phyloP scores from a whole-genome alignment of 495 filamentous ascomycete species.

The Parachaetomium inaequale region DNA sequence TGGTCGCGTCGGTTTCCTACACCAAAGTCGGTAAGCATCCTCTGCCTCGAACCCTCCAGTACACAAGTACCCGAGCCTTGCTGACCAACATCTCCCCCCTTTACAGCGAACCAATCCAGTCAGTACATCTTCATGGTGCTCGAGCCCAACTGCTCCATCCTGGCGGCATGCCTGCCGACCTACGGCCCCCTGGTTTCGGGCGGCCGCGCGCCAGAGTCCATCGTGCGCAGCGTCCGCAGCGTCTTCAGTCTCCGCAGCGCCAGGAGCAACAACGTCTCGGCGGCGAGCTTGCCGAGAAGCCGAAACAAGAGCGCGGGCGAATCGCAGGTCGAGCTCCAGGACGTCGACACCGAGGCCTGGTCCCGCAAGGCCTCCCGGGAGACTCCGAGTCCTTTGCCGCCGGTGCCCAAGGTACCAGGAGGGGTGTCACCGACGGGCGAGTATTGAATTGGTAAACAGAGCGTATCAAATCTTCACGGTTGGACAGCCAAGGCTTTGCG shows the following conservation, averaged over 20 bases:
- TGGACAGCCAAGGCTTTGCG: too few relatives aligned
- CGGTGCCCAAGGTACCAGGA: too few relatives aligned
- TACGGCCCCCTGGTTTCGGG: neutral
- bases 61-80: neutral
- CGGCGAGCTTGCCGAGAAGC: neutral
- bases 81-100: neutral
- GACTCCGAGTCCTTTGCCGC: neutral
- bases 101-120: neutral
- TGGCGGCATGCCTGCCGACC: neutral
- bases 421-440: too few relatives aligned
- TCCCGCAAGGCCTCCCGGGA: neutral
- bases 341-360: neutral
- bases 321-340: neutral
- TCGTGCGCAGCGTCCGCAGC: neutral
- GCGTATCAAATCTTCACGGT: too few relatives aligned
- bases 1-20: neutral
- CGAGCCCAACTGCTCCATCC: neutral
- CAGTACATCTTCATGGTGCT: neutral
- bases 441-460: too few relatives aligned
- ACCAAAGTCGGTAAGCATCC: neutral
- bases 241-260: neutral
- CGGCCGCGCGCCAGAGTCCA: neutral
- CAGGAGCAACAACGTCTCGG: neutral
- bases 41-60: neutral
- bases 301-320: neutral